Percentiles rank a stretch among this genome's conserved stretches.
Conservation (phyloP, 441 rosid species). For the Raphanus hybrid region DNA sequence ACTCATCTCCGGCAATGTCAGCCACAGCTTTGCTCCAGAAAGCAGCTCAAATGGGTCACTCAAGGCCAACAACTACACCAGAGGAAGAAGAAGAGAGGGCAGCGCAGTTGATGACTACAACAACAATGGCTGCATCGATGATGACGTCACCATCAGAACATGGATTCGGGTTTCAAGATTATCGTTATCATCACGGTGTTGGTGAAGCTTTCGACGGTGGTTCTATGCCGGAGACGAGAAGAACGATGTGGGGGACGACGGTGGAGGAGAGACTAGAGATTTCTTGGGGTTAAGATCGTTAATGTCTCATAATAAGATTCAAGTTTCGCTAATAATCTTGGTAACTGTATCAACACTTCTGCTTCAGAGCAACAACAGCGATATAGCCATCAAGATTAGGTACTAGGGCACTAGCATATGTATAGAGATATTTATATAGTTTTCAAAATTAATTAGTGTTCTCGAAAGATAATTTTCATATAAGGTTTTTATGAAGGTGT, state of each 20-base stretch:
- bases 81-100: slow-evolving; percentile 23
- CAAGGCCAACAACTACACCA: slow-evolving; percentile 38
- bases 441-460: neutral
- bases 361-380: slow-evolving; percentile 30
- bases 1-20: slow-evolving; percentile 71
- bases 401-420: neutral
- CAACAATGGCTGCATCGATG: slow-evolving; percentile 33
- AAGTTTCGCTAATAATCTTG: slow-evolving; percentile 63
- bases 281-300: slow-evolving; percentile 76
- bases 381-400: slow-evolving; percentile 34
- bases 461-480: neutral
- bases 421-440: slow-evolving; percentile 24
- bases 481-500: no score
- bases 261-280: slow-evolving; percentile 74
- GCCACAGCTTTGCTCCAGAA: slow-evolving; percentile 96
- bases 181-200: slow-evolving; percentile 43
- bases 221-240: slow-evolving; percentile 54
- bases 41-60: slow-evolving; percentile 86
- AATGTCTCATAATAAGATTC: slow-evolving; percentile 64
- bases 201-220: slow-evolving; percentile 44
- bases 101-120: neutral
- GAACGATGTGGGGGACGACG: slow-evolving; percentile 44
- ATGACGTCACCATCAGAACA: slow-evolving; percentile 42
- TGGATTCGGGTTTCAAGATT: slow-evolving; percentile 47
- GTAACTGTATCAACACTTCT: slow-evolving; percentile 49